phyloP scores from a whole-genome alignment of 202 grass and related monocot species.

The Musa balbisiana region DNA sequence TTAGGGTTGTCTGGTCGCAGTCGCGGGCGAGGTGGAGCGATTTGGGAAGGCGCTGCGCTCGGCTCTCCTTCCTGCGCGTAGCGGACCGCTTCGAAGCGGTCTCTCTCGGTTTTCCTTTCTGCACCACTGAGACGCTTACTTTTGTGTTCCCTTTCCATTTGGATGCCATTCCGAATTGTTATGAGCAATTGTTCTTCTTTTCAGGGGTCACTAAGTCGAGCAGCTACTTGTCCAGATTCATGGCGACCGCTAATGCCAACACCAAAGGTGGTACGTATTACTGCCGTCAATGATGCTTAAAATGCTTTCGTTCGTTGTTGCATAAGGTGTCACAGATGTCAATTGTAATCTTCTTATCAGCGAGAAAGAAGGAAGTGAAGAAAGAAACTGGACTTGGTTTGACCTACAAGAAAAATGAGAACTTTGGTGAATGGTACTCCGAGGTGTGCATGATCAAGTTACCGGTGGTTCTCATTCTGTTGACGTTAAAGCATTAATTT shows the following conservation, averaged over 20 bases:
- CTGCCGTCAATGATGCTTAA: neutral
- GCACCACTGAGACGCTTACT: neutral
- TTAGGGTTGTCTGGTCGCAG: neutral
- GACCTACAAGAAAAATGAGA: constrained; percentile 73
- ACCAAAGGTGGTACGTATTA: neutral
- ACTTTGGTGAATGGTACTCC: constrained; percentile 97
- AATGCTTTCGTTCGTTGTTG: neutral
- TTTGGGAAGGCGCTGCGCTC: neutral
- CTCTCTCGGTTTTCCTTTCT: neutral
- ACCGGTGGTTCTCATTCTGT: neutral
- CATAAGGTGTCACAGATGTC: neutral
- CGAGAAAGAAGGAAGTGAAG: constrained; percentile 96
- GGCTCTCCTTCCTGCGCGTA: neutral
- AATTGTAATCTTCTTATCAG: constrained; percentile 17
- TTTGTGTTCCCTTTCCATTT: neutral
- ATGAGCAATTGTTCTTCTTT: neutral
- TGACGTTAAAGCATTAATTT: neutral
- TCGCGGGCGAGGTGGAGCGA: neutral
- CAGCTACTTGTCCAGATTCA: constrained; percentile 1
- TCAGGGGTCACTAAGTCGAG: neutral
- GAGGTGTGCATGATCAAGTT: constrained; percentile 37
- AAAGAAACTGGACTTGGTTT: constrained; percentile 90
- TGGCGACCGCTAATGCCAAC: neutral
- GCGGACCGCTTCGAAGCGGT: neutral
- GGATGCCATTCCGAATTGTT: neutral